Evolutionary conservation across 2,329 filamentous ascomycete genomes (phyloP).

Genomic region (Pseudogymnoascus destructans): DNA sequence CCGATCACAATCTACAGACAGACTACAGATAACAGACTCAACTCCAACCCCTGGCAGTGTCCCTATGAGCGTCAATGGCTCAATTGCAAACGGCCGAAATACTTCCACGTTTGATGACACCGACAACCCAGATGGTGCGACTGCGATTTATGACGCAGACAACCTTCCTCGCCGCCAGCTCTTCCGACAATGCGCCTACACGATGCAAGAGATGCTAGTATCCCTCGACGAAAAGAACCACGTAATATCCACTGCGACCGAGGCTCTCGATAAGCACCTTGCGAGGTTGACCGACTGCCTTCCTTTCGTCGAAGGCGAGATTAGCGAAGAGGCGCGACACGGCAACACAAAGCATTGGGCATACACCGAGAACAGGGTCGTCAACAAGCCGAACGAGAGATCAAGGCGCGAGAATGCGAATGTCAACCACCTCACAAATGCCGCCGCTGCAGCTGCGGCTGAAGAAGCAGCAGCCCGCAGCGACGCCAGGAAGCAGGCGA

Average conservation of each 20-base stretch:
- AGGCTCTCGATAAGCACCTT: constrained; percentile 75
- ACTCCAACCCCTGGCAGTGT: constrained; percentile 21
- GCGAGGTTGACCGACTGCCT: constrained; percentile 75
- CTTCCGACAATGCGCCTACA: constrained; percentile 64
- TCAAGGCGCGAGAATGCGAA: constrained; percentile 67
- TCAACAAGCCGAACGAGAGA: constrained; percentile 52
- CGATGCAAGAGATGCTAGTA: constrained; percentile 72
- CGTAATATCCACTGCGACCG: constrained; percentile 83
- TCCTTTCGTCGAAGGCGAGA: constrained; percentile 74
- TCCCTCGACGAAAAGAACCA: constrained; percentile 97
- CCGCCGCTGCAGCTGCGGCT: constrained; percentile 62
- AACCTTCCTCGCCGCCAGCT: constrained; percentile 57
- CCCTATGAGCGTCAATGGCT: constrained; percentile 23
- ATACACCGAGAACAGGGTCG: constrained; percentile 70
- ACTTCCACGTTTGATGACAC: constrained; percentile 25
- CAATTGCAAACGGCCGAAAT: constrained; percentile 21
- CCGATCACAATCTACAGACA: constrained; percentile 28
- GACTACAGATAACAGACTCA: constrained; percentile 19
- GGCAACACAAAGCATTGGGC: constrained; percentile 92
- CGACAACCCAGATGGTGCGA: constrained; percentile 32
- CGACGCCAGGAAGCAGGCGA: constrained; percentile 71
- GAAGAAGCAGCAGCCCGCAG: constrained; percentile 75
- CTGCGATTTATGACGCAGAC: constrained; percentile 38
- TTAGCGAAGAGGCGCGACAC: constrained; percentile 87
- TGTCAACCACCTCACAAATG: constrained; percentile 53